These are phyloP conservation scores for Yarrowia hollandica DNA, from an alignment of 805 yeast genomes.

Conservation along the genomic window DNA sequence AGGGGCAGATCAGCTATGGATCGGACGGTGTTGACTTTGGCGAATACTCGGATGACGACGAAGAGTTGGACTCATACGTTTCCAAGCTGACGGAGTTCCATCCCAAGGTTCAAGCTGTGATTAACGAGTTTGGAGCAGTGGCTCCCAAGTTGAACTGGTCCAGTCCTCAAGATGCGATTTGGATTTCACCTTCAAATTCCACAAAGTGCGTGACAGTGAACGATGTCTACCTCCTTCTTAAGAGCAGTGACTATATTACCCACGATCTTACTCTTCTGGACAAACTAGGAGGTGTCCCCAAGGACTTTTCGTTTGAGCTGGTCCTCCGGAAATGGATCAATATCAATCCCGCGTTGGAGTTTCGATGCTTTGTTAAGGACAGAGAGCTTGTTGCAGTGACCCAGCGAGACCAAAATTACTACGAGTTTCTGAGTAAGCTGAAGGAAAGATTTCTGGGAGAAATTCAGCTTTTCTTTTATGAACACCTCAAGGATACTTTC, in stretches of 20 bases:
- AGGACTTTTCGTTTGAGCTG: constrained; percentile 51
- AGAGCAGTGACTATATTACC: constrained; percentile 82
- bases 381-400: constrained; percentile 66
- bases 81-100: constrained; percentile 60
- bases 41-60: constrained; percentile 38
- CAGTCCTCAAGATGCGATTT: constrained; percentile 89
- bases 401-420: constrained; percentile 85
- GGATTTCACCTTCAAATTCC: constrained; percentile 82
- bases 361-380: constrained; percentile 76
- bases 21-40: constrained; percentile 69
- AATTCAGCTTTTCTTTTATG: constrained; percentile 58
- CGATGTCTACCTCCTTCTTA: constrained; percentile 77
- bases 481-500: constrained; percentile 50
- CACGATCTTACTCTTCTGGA: constrained; percentile 81
- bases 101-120: constrained; percentile 47
- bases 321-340: constrained; percentile 80
- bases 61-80: constrained; percentile 35
- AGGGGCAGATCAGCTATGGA: constrained; percentile 51
- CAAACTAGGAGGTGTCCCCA: constrained; percentile 31
- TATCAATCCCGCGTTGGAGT: constrained; percentile 87
- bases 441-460: constrained; percentile 49
- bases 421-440: constrained; percentile 62
- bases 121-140: constrained; percentile 54
- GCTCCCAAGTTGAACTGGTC: constrained; percentile 96
- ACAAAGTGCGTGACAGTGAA: constrained; percentile 67